These are phyloP conservation scores for Salix udensis DNA, from an alignment of 345 rosid genomes.

Conservation along the genomic window DNA sequence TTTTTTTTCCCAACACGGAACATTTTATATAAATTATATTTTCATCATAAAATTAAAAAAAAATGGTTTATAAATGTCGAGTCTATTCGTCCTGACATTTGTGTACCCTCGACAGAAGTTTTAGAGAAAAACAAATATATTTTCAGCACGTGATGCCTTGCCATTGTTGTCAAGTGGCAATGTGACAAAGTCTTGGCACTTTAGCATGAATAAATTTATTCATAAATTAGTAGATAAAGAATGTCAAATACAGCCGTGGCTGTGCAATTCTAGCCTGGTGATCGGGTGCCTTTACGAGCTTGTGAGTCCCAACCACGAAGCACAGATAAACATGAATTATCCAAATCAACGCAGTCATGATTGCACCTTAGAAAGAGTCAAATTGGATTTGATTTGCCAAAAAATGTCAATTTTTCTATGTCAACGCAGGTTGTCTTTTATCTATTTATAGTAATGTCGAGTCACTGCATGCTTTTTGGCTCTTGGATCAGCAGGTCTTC, in stretches of 20 bases:
- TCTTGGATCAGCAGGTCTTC: background rate
- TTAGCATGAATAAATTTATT: too few relatives aligned
- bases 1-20: too few relatives aligned
- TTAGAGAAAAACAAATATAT: too few relatives aligned
- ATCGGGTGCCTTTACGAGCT: too few relatives aligned
- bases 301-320: too few relatives aligned
- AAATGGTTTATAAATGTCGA: background rate
- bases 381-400: background rate
- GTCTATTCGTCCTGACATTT: background rate
- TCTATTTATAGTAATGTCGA: background rate
- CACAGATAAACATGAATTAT: background rate
- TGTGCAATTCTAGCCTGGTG: background rate
- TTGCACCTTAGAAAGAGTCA: background rate
- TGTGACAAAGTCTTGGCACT: too few relatives aligned
- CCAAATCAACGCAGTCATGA: background rate
- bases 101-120: background rate
- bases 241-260: background rate
- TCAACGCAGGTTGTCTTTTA: background rate
- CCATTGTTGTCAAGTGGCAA: background rate
- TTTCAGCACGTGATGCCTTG: background rate
- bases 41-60: background rate
- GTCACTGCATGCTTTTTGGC: background rate
- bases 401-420: too few relatives aligned
- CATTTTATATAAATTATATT: too few relatives aligned
- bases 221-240: too few relatives aligned